Evolutionary conservation across 371 early-diverging fungal species (phyloP).

Genomic region (Mucor sp.): DNA sequence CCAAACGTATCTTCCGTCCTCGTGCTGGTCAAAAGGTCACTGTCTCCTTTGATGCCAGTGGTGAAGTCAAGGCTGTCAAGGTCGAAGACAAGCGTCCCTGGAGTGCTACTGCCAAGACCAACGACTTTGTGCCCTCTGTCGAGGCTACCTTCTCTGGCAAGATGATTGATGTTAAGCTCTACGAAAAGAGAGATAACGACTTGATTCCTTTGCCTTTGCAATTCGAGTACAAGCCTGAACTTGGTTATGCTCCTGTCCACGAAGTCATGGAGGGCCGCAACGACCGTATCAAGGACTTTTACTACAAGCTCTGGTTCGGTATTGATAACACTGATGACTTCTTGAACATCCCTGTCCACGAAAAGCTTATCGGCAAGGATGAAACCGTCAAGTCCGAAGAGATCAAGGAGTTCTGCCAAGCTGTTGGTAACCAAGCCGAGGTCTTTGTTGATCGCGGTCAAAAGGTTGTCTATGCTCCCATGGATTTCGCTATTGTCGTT

Average conservation of each 20-base stretch:
- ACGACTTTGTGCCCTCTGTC: constrained; percentile 61
- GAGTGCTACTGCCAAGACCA: constrained; percentile 60
- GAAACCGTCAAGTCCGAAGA: constrained; percentile 62
- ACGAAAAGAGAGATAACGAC: constrained; percentile 68
- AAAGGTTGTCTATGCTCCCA: constrained; percentile 75
- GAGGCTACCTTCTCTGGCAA: constrained; percentile 65
- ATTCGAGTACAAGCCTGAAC: constrained; percentile 81
- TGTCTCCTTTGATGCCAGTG: constrained; percentile 56
- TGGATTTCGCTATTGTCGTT: constrained; percentile 95
- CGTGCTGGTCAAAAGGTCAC: constrained; percentile 80
- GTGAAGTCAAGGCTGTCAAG: constrained; percentile 48
- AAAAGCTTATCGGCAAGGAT: constrained; percentile 68
- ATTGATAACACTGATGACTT: constrained; percentile 55
- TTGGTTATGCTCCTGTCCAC: constrained; percentile 86
- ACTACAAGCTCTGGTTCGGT: constrained; percentile 87
- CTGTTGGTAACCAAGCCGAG: constrained; percentile 91
- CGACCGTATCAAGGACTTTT: constrained; percentile 92
- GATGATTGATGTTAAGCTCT: constrained; percentile 72
- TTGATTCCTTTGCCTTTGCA: constrained; percentile 75
- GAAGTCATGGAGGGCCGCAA: constrained; percentile 94
- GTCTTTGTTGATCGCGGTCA: constrained; percentile 75
- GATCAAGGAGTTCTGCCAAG: constrained; percentile 84
- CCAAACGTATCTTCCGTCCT: constrained; percentile 80
- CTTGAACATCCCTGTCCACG: constrained; percentile 56
- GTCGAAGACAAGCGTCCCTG: constrained; percentile 67